A percentile compares a stretch with the other conserved stretches of the same genome.
These are phyloP conservation scores for Kwoniella bestiolae DNA, from an alignment of 768 basidiomycete genomes.

Conservation along the genomic window DNA sequence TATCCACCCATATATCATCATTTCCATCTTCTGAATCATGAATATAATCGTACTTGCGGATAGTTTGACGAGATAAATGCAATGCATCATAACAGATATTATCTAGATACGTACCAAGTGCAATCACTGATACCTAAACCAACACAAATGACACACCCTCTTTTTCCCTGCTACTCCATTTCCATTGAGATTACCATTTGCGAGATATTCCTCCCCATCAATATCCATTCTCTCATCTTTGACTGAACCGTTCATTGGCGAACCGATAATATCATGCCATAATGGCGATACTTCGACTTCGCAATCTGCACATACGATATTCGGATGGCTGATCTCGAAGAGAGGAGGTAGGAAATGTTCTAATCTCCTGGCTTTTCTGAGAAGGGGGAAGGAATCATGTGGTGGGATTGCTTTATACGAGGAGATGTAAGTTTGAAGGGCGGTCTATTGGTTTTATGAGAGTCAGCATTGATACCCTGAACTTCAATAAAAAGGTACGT, in stretches of 20 bases:
- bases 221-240: conserved; percentile 27
- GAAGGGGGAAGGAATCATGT: conserved; percentile 74
- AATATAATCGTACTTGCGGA: no score
- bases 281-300: conserved; percentile 46
- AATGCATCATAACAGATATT: conserved; percentile 7
- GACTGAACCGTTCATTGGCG: conserved; percentile 3
- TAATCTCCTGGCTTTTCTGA: conserved; percentile 85
- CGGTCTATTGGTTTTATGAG: conserved; percentile 75
- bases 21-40: no score
- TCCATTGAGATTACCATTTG: background rate
- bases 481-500: no score
- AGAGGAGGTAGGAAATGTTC: conserved; percentile 65
- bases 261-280: conserved; percentile 35
- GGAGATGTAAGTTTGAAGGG: conserved; percentile 82
- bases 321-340: background rate
- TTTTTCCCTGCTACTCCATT: conserved; percentile 14
- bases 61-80: background rate
- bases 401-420: conserved; percentile 79
- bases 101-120: background rate
- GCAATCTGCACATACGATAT: conserved; percentile 36
- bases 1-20: no score
- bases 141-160: conserved; percentile 46
- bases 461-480: no score
- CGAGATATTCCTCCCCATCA: conserved; percentile 14
- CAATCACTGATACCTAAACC: conserved; percentile 22